A percentile compares a stretch with the other conserved stretches of the same genome.
These are phyloP conservation scores for Yamadazyma kanchanaburiensis DNA, from an alignment of 1,139 yeast species.

Conservation along the genomic window DNA sequence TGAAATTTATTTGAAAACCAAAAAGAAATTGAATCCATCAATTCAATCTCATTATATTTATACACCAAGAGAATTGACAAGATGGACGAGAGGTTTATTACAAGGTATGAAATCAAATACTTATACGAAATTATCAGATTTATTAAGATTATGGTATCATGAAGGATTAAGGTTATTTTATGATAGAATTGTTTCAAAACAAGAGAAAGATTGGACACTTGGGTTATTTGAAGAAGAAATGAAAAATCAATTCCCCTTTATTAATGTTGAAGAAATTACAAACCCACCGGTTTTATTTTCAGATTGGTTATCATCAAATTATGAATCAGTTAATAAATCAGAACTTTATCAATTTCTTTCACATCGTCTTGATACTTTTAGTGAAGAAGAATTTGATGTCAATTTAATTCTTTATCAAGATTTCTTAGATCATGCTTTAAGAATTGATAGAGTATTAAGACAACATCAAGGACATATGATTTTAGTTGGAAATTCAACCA, in stretches of 20 bases:
- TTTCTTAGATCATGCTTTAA: conserved; percentile 66
- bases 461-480: conserved; percentile 92
- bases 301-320: conserved; percentile 68
- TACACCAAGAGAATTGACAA: conserved; percentile 88
- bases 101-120: conserved; percentile 44
- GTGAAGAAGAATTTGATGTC: conserved; percentile 71
- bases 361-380: conserved; percentile 67
- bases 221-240: conserved; percentile 39
- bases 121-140: conserved; percentile 32
- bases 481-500: conserved; percentile 79
- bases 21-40: conserved; percentile 30
- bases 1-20: conserved; percentile 51
- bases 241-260: conserved; percentile 42
- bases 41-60: conserved; percentile 62
- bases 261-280: conserved; percentile 33
- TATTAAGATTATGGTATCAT: conserved; percentile 74
- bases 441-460: conserved; percentile 78
- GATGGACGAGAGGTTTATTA: conserved; percentile 82
- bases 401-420: conserved; percentile 67
- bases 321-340: conserved; percentile 51
- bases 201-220: conserved; percentile 54
- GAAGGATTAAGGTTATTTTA: conserved; percentile 77
- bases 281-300: conserved; percentile 60
- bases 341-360: conserved; percentile 54
- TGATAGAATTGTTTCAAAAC: conserved; percentile 57